A percentile compares a stretch with the other conserved stretches of the same genome.
Evolutionary conservation across 257 asterid species (phyloP).

Genomic region (Rehmannia glutinosa): DNA sequence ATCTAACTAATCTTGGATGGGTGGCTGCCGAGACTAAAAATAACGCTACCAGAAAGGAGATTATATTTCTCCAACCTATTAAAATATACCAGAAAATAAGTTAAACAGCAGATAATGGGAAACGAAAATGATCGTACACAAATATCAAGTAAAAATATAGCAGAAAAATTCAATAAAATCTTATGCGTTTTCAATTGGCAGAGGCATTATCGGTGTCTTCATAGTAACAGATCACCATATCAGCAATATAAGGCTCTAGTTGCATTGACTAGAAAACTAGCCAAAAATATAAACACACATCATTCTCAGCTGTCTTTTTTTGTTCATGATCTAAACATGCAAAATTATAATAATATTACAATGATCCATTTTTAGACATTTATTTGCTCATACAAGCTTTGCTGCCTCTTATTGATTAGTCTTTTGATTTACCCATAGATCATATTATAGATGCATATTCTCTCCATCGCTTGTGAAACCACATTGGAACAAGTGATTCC

Average conservation of each 20-base stretch:
- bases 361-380: not conserved
- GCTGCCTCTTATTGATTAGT: not conserved
- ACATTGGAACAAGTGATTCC: not conserved
- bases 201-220: too few species aligned
- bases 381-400: not conserved
- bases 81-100: not conserved
- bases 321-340: not conserved
- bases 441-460: not conserved
- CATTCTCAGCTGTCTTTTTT: not conserved
- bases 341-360: not conserved
- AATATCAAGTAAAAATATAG: not conserved
- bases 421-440: not conserved
- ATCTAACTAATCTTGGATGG: not conserved
- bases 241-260: not conserved
- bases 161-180: too few species aligned
- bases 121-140: not conserved
- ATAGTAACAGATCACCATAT: not conserved
- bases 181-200: too few species aligned
- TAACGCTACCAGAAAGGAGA: not conserved
- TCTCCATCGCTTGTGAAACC: not conserved
- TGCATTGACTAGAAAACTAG: too few species aligned
- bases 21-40: not conserved
- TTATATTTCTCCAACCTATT: slow-evolving; percentile 20
- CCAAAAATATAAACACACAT: too few species aligned
- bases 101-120: not conserved